Percentiles rank a stretch among this genome's conserved stretches.
phyloP scores from a whole-genome alignment of 345 rosid species.

The Heritiera littoralis region DNA sequence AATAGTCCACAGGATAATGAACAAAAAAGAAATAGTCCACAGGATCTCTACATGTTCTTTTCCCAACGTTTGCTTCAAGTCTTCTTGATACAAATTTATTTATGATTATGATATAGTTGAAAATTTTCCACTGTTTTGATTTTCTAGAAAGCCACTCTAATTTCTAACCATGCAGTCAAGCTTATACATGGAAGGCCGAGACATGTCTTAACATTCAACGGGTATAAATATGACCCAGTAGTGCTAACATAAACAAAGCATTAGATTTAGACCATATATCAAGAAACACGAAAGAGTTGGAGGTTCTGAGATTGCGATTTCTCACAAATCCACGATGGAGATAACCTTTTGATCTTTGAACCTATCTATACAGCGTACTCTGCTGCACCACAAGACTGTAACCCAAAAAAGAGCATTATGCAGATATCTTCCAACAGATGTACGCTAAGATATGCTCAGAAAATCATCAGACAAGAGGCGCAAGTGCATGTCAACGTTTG shows the following conservation, averaged over 20 bases:
- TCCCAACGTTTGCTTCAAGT: not conserved
- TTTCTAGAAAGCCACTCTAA: not conserved
- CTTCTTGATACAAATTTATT: not conserved
- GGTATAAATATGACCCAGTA: not conserved
- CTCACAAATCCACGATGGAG: slow-evolving; percentile 2
- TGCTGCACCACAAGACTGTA: slow-evolving; percentile 18
- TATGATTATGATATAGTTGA: not conserved
- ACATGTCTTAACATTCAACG: not conserved
- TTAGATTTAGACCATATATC: not conserved
- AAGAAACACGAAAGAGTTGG: not conserved
- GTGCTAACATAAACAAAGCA: not conserved
- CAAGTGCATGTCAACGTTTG: slow-evolving; percentile 43
- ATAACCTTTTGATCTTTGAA: not conserved
- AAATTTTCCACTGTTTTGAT: not conserved
- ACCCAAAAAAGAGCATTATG: slow-evolving; percentile 23
- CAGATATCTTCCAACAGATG: slow-evolving; percentile 43
- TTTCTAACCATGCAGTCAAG: not conserved
- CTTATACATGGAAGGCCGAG: not conserved
- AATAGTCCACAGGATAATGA: too few relatives aligned
- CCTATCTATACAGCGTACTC: not conserved
- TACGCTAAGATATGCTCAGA: slow-evolving; percentile 44
- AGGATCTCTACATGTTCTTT: not conserved
- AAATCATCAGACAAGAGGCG: slow-evolving; percentile 18
- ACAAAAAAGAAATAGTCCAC: too few relatives aligned
- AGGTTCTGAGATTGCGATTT: not conserved